A percentile compares a stretch with the other conserved stretches of the same genome.
phyloP scores from a whole-genome alignment of 139 green algal genomes.

The Nannochloris sp. region DNA sequence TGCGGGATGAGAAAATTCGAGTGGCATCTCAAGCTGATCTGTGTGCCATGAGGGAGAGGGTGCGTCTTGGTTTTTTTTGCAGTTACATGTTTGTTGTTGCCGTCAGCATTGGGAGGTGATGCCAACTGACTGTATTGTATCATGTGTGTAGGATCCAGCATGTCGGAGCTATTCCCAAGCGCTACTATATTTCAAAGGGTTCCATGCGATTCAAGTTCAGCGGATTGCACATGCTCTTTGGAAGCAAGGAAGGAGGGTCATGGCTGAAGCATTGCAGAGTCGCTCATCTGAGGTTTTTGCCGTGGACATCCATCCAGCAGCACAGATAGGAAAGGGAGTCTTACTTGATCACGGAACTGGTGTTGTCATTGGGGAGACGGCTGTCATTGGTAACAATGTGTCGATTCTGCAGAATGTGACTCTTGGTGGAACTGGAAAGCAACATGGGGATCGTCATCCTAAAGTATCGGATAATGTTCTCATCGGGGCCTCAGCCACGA shows the following conservation, averaged over 20 bases:
- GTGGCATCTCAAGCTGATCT: constrained; percentile 36
- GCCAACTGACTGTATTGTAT: not conserved
- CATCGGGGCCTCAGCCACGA: constrained; percentile 78
- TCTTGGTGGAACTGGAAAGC: constrained; percentile 93
- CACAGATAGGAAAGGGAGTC: constrained; percentile 85
- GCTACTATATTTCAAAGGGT: constrained; percentile 94
- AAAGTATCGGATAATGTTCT: constrained; percentile 87
- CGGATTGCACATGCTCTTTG: constrained; percentile 87
- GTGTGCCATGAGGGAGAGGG: constrained; percentile 35
- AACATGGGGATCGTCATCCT: constrained; percentile 86
- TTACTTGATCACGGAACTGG: constrained; percentile 87
- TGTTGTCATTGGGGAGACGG: constrained; percentile 90
- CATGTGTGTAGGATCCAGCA: constrained; percentile 46
- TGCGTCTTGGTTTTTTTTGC: not conserved
- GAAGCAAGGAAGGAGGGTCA: constrained; percentile 55
- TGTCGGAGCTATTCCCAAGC: constrained; percentile 53
- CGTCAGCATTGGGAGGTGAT: not conserved
- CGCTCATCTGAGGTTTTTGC: constrained; percentile 65
- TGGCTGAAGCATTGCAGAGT: constrained; percentile 73
- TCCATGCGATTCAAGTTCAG: constrained; percentile 85
- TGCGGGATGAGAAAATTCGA: constrained; percentile 8
- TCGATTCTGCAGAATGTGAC: constrained; percentile 95
- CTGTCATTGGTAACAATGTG: constrained; percentile 85
- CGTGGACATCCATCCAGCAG: constrained; percentile 93
- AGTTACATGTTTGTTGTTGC: not conserved